phyloP scores from a whole-genome alignment of 352 stramenopile species.

The Discostella stelligera region DNA sequence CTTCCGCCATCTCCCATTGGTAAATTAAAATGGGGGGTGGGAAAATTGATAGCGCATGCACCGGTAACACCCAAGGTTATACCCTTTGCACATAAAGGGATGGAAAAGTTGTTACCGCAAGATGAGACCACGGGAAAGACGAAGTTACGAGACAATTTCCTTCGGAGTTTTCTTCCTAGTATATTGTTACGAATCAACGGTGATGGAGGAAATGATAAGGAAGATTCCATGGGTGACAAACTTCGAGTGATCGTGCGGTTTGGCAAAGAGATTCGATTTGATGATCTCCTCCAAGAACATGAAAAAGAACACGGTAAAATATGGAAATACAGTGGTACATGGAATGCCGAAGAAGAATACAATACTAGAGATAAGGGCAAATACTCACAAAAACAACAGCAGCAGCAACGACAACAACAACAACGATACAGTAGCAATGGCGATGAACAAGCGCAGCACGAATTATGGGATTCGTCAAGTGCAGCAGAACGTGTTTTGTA shows the following conservation, averaged over 20 bases:
- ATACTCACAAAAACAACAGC: not conserved
- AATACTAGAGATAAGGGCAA: too few species aligned
- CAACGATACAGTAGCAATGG: not conserved
- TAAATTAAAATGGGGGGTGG: slow-evolving; percentile 63
- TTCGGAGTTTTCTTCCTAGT: slow-evolving; percentile 15
- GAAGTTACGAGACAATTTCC: slow-evolving; percentile 37
- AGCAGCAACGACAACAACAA: not conserved
- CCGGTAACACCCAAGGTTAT: slow-evolving; percentile 48
- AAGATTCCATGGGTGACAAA: slow-evolving; percentile 11
- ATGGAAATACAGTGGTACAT: slow-evolving; percentile 47
- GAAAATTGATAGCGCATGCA: slow-evolving; percentile 60
- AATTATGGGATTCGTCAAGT: slow-evolving; percentile 34
- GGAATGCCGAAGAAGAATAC: slow-evolving; percentile 12
- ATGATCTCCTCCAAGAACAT: slow-evolving; percentile 63
- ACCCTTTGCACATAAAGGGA: slow-evolving; percentile 57
- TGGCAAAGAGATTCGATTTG: slow-evolving; percentile 50
- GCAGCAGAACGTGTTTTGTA: slow-evolving; percentile 53
- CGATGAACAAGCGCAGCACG: not conserved
- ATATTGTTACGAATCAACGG: not conserved
- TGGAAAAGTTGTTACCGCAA: slow-evolving; percentile 58
- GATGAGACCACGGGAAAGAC: slow-evolving; percentile 48
- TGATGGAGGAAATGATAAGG: slow-evolving; percentile 1
- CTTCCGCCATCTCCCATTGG: slow-evolving; percentile 26
- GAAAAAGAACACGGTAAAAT: slow-evolving; percentile 51
- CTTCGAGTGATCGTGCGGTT: slow-evolving; percentile 44